A percentile compares a stretch with the other conserved stretches of the same genome.
Conservation (phyloP, 345 rosid species). For the Aethionema arabicum region DNA sequence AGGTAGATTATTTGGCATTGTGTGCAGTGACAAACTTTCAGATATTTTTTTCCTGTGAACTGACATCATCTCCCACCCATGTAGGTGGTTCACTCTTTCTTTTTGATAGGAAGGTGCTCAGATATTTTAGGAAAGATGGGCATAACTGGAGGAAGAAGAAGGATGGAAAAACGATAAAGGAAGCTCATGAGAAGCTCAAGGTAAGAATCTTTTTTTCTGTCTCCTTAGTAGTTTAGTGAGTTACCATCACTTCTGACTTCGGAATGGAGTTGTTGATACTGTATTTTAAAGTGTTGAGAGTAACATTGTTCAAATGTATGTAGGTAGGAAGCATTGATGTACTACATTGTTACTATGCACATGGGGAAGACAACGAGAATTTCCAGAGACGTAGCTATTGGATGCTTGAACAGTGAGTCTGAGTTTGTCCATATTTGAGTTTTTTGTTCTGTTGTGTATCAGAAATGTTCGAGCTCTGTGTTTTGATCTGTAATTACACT, state of each 20-base stretch:
- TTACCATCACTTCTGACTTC: constrained; percentile 2
- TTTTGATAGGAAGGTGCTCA: constrained; percentile 80
- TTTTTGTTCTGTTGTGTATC: not conserved
- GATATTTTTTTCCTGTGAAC: constrained; percentile 1
- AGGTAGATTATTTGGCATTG: not conserved
- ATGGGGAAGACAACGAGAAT: constrained; percentile 84
- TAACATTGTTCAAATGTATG: constrained; percentile 39
- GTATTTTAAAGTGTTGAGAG: constrained; percentile 15
- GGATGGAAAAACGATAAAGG: constrained; percentile 87
- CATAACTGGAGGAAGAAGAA: constrained; percentile 93
- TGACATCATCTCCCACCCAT: constrained; percentile 35
- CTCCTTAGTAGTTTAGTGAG: constrained; percentile 6
- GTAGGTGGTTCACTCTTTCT: constrained; percentile 96
- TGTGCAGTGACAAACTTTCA: not conserved
- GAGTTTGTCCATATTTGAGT: constrained; percentile 11
- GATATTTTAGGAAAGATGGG: constrained; percentile 93
- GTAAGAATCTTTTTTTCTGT: constrained; percentile 29
- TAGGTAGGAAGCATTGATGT: constrained; percentile 96
- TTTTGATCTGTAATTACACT: not conserved
- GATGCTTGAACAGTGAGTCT: constrained; percentile 89
- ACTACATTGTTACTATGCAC: constrained; percentile 95
- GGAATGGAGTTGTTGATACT: constrained; percentile 18
- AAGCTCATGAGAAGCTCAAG: constrained; percentile 93
- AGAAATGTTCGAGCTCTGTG: no score
- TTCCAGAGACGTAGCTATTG: constrained; percentile 97